Conservation (phyloP, 768 basidiomycete genomes). For the Paxillus rubicundulus region DNA sequence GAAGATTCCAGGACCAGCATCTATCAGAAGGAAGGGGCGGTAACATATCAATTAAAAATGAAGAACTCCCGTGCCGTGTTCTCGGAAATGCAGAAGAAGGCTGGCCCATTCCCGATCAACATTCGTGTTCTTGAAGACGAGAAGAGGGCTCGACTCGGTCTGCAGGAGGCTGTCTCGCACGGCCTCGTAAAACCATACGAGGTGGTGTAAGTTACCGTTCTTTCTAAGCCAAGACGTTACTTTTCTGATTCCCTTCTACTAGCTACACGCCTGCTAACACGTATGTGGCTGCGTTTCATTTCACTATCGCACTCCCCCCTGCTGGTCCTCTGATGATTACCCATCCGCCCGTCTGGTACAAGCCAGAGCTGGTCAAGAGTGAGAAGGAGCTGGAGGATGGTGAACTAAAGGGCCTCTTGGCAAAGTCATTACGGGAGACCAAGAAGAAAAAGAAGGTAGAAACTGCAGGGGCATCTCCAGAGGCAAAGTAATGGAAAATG, state of each 20-base stretch:
- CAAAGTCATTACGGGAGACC: constrained; percentile 78
- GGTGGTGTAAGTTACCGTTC: constrained; percentile 64
- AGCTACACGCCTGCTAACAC: constrained; percentile 82
- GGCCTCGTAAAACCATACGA: constrained; percentile 92
- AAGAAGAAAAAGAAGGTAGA: constrained; percentile 91
- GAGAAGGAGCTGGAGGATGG: constrained; percentile 88
- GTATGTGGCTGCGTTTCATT: constrained; percentile 93
- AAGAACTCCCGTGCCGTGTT: constrained; percentile 97
- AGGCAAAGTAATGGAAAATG: constrained; percentile 25
- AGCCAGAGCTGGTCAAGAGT: constrained; percentile 84
- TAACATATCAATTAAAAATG: constrained; percentile 96
- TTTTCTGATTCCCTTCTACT: constrained; percentile 1
- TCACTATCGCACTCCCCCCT: constrained; percentile 91
- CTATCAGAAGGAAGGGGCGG: constrained; percentile 82
- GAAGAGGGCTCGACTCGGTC: constrained; percentile 91
- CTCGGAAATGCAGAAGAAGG: constrained; percentile 96
- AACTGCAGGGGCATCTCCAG: constrained; percentile 36
- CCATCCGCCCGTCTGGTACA: constrained; percentile 90
- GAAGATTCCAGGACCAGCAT: constrained; percentile 91
- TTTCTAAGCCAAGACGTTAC: not conserved
- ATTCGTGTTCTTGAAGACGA: constrained; percentile 93
- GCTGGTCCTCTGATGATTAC: constrained; percentile 87
- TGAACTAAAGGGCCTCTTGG: constrained; percentile 75
- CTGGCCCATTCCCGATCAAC: constrained; percentile 97
- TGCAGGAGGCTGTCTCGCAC: constrained; percentile 95